phyloP scores from a whole-genome alignment of 73 alveolate species.

The Loxodes magnus region DNA sequence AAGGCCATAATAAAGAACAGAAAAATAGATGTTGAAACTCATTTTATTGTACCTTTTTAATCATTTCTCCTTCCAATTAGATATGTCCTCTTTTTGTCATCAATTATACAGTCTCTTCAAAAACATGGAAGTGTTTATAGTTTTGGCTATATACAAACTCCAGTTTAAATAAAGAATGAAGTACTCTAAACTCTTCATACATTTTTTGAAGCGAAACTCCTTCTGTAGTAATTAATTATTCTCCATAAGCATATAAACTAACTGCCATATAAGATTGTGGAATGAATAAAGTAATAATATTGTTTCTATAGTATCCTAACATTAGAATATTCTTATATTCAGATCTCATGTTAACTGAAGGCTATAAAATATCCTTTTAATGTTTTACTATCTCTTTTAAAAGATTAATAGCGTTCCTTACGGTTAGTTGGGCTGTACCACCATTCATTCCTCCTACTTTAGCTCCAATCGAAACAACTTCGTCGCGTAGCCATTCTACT shows the following conservation, averaged over 20 bases:
- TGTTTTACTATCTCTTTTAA: conserved; percentile 21
- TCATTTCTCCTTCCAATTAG: conserved; percentile 16
- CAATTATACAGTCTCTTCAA: conserved; percentile 15
- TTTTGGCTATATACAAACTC: conserved; percentile 54
- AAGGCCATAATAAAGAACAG: conserved; percentile 65
- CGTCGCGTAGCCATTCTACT: conserved; percentile 56
- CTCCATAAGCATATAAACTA: conserved; percentile 67
- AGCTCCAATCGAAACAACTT: conserved; percentile 50
- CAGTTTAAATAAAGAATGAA: conserved; percentile 30
- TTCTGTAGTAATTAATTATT: conserved; percentile 34
- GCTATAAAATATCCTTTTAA: conserved; percentile 70
- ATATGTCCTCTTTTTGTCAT: conserved; percentile 43
- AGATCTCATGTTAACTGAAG: conserved; percentile 42
- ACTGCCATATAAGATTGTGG: conserved; percentile 50
- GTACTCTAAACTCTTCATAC: conserved; percentile 51
- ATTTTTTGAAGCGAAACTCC: conserved; percentile 50
- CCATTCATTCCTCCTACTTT: conserved; percentile 17
- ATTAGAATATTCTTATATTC: conserved; percentile 71
- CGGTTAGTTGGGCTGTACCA: conserved; percentile 35
- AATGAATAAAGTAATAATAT: conserved; percentile 40
- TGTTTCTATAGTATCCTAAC: conserved; percentile 72
- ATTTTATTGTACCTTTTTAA: conserved; percentile 24
- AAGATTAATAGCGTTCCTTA: conserved; percentile 33
- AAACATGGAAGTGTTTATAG: conserved; percentile 13
- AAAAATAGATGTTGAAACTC: conserved; percentile 39